Evolutionary conservation across 164 flowering plant species (phyloP), one percentile per base, ranked within the genome.

Genomic region (Macadamia integrifolia): DNA sequence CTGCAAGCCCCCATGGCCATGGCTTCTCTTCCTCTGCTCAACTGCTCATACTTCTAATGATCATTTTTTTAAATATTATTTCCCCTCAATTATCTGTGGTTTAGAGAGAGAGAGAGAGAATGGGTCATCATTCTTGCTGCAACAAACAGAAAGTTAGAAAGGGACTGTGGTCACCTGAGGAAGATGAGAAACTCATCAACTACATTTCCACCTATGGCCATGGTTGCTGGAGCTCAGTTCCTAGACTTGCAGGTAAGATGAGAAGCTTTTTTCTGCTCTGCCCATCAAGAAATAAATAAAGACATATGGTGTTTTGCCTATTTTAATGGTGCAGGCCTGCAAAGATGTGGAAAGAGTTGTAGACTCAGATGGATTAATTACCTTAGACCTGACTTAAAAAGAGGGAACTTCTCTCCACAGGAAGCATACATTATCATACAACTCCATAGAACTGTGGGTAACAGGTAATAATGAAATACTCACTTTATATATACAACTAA

Each of bases 311-410:
- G 6, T 17, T 31, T 14, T 30, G 3, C 13, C 18, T 56, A 2
- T 9, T 64, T 14, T 66, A 40, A 11, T 61, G 42, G 6, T 68
- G 58, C 76, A 92, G 95, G 97, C 46, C 70, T 92, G 57, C 91
- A 88, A 73, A 87, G 97, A 80, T 92, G 95, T 80, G 97, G 98
- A 9, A 92, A 92, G 81, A 90, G 98, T 58, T 92, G 96, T 80
- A 88, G 98, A 65, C 69, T 88, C 50, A 81, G 98, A 74, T 92
- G 96, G 96, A 89, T 89, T 70, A 90, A 90, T 77, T 90, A 90
- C 74, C 82, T 90, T 9, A 84, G 94, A 74, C 98, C 96, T 49
- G 98, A 90, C 70, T 71, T 92, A 28, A 92, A 92, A 78, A 84
- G 98, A 44, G 98, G 96, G 46, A 88, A 80, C 74, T 90, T 92